Conservation (phyloP, 2,329 filamentous ascomycete genomes). For the Colletotrichum sp. region DNA sequence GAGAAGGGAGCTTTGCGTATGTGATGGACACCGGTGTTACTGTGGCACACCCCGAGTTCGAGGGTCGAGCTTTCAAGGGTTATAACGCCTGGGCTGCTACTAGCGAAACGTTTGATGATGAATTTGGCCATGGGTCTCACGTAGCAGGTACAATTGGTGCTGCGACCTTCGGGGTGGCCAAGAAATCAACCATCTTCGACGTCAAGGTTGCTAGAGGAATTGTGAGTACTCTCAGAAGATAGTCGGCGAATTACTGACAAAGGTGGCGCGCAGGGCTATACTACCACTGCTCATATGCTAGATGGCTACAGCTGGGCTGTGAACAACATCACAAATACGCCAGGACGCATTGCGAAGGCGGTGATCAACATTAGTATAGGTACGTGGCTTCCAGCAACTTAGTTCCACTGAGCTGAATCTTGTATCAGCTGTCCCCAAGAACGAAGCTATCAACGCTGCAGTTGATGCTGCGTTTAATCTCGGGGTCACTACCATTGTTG, state of each 20-base stretch:
- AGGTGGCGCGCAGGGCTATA: background rate
- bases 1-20: conserved; percentile 28
- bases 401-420: background rate
- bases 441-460: background rate
- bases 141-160: background rate
- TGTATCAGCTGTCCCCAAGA: background rate
- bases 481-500: background rate
- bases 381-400: background rate
- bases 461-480: background rate
- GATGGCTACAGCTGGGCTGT: background rate
- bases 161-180: background rate
- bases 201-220: background rate
- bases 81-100: conserved; percentile 31
- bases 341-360: background rate
- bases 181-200: background rate
- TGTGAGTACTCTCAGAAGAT: background rate
- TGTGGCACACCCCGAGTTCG: conserved; percentile 38
- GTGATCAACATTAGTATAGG: background rate
- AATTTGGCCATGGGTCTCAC: background rate
- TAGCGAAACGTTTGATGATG: background rate
- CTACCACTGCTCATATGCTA: background rate
- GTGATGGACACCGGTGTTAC: conserved; percentile 31
- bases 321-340: background rate
- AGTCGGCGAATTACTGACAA: background rate
- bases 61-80: conserved; percentile 43